Evolutionary conservation across 225 moss, liverwort and hornwort genomes (phyloP), one percentile per base, ranked within the genome.

Genomic region (Polytrichum formosum): DNA sequence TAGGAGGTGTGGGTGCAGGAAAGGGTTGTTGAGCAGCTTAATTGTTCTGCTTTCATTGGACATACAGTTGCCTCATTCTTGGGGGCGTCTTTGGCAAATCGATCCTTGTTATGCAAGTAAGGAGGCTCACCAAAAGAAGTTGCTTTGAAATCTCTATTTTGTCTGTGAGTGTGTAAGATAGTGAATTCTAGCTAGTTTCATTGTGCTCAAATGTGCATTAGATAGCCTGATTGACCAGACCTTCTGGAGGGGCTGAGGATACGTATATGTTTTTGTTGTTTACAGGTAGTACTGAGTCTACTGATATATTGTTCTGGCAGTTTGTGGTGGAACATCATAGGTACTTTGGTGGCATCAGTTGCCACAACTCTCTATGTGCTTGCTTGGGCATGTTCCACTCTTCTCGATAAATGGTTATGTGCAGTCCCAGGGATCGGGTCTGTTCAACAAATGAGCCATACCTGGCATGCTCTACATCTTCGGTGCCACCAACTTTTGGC

Each of bases 401-500:
- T 90, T 37, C 74, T 91, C 67, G 83, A 83, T 73, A 85, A 78
- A 73, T 90, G 87, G 86, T 74, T 87, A 61, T 82, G 80, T 61
- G 60, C 76, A 62, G 54, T 92, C 28, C 96, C 96, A 13, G 72
- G 30, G 75, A 73, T 92, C 64, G 76, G 82, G 65, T 56, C 64
- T 70, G 65, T 88, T 29, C 83, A 87, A 70, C 87, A 91, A 64
- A 85, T 79, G 81, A 98, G 92, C 67, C 88, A 91, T 75, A 91
- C 94, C 29, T 90, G 90, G 90, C 92, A 91, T 77, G 87, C 81
- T 54, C 67, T 94, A 56, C 90, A 87, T 71, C 87, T 94, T 63
- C 89, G 90, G 27, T 92, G 91, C 80, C 87, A 88, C 76, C 92
- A 98, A 74, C 79, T 98, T 55, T 81, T 88, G 78, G 90, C 98